These are phyloP conservation scores for Backusella liffmaniae DNA, from an alignment of 192 early-diverging fungal species.

Conservation along the genomic window DNA sequence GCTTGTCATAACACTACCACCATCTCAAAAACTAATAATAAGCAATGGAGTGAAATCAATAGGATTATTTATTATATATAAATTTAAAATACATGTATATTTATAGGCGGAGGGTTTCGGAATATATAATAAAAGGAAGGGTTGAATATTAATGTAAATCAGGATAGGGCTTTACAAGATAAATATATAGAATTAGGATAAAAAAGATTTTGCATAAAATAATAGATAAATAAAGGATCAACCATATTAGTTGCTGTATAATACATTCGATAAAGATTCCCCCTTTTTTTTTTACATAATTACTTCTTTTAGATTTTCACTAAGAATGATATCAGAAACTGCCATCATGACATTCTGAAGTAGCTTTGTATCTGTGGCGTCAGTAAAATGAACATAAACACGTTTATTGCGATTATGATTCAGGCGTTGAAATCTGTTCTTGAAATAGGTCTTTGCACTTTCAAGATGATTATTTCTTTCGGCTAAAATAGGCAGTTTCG, in stretches of 20 bases:
- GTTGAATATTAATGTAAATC: not conserved
- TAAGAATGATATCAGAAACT: constrained; percentile 44
- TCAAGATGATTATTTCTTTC: constrained; percentile 22
- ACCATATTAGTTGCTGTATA: not conserved
- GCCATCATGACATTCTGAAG: constrained; percentile 51
- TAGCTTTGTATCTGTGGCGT: constrained; percentile 51
- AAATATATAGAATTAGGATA: not conserved
- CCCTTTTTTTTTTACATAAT: not conserved
- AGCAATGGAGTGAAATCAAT: no score
- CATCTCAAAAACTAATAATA: no score
- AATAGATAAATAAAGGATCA: constrained; percentile 4
- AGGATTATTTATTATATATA: not conserved
- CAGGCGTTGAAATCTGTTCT: constrained; percentile 40
- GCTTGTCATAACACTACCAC: no score
- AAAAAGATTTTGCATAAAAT: not conserved
- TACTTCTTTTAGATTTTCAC: constrained; percentile 36
- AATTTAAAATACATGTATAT: not conserved
- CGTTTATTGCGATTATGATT: constrained; percentile 47
- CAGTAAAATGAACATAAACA: constrained; percentile 53
- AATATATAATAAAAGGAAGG: not conserved
- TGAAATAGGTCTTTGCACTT: constrained; percentile 42
- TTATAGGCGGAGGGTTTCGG: not conserved
- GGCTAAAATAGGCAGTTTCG: constrained; percentile 17
- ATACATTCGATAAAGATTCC: not conserved
- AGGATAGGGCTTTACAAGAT: not conserved